Evolutionary conservation across 306 rosid species (phyloP).

Genomic region (Prunus salicina): DNA sequence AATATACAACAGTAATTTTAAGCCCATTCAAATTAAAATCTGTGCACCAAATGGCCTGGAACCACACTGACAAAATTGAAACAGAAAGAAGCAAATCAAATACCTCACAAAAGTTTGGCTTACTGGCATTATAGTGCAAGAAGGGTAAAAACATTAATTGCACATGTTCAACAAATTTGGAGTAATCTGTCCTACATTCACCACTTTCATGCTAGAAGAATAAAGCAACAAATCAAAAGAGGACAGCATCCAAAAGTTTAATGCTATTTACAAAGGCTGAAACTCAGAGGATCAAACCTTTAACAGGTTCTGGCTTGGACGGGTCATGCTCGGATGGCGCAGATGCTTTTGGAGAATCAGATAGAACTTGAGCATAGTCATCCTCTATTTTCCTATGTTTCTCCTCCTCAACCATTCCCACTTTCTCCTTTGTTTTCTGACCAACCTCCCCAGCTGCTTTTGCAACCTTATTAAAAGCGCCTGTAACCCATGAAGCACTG

Average conservation of each 20-base stretch:
- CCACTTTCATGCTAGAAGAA: slow-evolving; percentile 31
- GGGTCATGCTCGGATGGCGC: slow-evolving; percentile 48
- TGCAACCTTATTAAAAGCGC: slow-evolving; percentile 74
- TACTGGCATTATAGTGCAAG: slow-evolving; percentile 23
- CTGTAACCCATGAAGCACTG: slow-evolving; percentile 82
- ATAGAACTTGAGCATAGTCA: slow-evolving; percentile 50
- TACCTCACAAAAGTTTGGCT: slow-evolving; percentile 26
- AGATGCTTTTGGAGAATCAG: slow-evolving; percentile 67
- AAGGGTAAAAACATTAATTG: slow-evolving; percentile 21
- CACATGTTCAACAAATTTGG: slow-evolving; percentile 24
- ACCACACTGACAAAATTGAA: not conserved
- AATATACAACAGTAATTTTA: no score
- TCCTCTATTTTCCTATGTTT: slow-evolving; percentile 54
- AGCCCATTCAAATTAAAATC: not conserved
- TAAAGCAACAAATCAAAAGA: slow-evolving; percentile 24
- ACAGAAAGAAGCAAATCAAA: slow-evolving; percentile 9
- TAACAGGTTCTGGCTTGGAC: slow-evolving; percentile 71
- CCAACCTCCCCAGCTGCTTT: slow-evolving; percentile 95
- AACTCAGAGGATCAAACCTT: slow-evolving; percentile 81
- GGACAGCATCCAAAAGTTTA: slow-evolving; percentile 31
- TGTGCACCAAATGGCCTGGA: not conserved
- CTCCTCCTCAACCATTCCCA: slow-evolving; percentile 58
- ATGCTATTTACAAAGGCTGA: slow-evolving; percentile 43
- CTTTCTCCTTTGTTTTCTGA: slow-evolving; percentile 81
- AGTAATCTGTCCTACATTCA: slow-evolving; percentile 37